Conservation (phyloP, 345 rosid genomes). For the Dipteronia dyeriana region DNA sequence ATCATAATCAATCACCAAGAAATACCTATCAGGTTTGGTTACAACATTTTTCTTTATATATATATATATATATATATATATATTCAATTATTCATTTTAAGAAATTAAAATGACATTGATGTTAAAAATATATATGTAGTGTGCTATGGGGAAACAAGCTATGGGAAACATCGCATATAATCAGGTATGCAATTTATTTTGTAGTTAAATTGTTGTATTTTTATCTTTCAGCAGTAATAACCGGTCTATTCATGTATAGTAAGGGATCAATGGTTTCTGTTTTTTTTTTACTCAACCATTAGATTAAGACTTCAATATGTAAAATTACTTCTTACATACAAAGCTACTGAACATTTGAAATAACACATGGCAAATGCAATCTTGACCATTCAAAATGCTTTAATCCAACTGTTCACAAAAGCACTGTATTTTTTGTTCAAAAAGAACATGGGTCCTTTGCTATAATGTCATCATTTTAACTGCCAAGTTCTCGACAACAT, state of each 20-base stretch:
- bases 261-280: too few relatives aligned
- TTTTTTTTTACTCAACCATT: too few relatives aligned
- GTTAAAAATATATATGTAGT: constrained; percentile 41
- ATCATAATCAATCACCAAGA: constrained; percentile 99
- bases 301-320: too few relatives aligned
- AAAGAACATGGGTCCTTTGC: too few relatives aligned
- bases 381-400: too few relatives aligned
- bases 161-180: constrained; percentile 98
- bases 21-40: constrained; percentile 86
- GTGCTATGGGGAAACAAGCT: constrained; percentile 99
- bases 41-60: constrained; percentile 13
- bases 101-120: constrained; percentile 7
- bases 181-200: constrained; percentile 55
- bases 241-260: background rate
- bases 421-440: too few relatives aligned
- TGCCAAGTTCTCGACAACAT: too few relatives aligned
- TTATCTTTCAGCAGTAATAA: constrained; percentile 9
- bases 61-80: constrained; percentile 13
- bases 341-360: too few relatives aligned
- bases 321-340: too few relatives aligned
- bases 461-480: too few relatives aligned
- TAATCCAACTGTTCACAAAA: too few relatives aligned
- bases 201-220: constrained; percentile 6
- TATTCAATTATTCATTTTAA: background rate
- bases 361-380: too few relatives aligned